Conservation (phyloP, 352 stramenopile genomes). For the Pythium dissimile region DNA sequence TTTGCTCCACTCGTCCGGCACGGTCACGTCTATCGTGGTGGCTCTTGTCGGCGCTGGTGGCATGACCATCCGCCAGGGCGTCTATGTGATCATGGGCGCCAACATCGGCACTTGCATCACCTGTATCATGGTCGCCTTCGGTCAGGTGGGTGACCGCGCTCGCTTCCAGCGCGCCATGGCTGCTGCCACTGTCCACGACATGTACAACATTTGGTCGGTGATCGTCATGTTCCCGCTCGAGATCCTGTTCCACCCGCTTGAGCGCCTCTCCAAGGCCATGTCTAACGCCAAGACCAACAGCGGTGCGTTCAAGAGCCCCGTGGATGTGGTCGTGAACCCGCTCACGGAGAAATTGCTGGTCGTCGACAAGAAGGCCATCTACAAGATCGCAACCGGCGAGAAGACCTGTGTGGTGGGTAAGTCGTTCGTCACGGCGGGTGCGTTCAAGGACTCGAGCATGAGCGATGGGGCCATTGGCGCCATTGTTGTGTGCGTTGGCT, state of each 20-base stretch:
- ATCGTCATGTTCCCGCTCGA: constrained; percentile 44
- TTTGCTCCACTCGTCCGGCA: constrained; percentile 38
- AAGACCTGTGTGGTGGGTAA: not conserved
- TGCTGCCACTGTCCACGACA: constrained; percentile 20
- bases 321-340: constrained; percentile 17
- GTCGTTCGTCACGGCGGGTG: constrained; percentile 2
- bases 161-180: constrained; percentile 32
- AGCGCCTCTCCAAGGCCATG: constrained; percentile 24
- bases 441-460: constrained; percentile 7
- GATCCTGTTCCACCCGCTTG: constrained; percentile 29
- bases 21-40: constrained; percentile 50
- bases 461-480: constrained; percentile 1
- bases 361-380: constrained; percentile 4
- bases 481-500: constrained; percentile 12
- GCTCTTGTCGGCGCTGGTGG: constrained; percentile 33
- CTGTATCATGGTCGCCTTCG: constrained; percentile 74
- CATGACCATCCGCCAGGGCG: constrained; percentile 47
- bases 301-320: constrained; percentile 11
- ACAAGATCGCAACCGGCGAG: constrained; percentile 2
- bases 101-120: constrained; percentile 77
- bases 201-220: constrained; percentile 71
- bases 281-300: not conserved
- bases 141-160: constrained; percentile 52
- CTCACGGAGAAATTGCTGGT: constrained; percentile 7
- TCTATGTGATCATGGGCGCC: constrained; percentile 81